Base-by-base conservation (phyloP, 805 yeast genomes). In the Pichia paraexigua region DNA sequence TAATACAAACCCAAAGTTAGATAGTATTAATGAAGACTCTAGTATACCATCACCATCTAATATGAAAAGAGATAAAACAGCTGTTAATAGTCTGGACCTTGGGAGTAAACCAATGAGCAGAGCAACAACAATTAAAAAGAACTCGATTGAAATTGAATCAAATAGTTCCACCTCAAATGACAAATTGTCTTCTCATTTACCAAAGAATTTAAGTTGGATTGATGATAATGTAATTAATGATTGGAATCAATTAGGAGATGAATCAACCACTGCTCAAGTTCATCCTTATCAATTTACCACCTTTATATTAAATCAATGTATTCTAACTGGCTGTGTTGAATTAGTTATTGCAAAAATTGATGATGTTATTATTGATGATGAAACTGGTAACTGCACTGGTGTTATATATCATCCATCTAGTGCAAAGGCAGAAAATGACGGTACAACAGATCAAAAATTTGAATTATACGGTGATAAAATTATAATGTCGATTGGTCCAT, bases 201-300 rank as follows among this genome's bases (percentile, higher is more conserved):
- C 97, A 6, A 60, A 65, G 2, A 85, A 82, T 54, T 73, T 90
- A 48, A 81, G 81, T 57, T 91, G 97, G 97, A 80, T 90, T 57
- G 75, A 79, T 47, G 74, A 77, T 37, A 74, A 77, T 5, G 63
- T 84, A 27, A 82, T 92, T 9, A 76, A 75, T 52, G 83, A 78
- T 51, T 89, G 95, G 83, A 81, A 91, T 2, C 76, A 80, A 10
- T 69, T 92, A 47, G 97, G 98, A 30, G 92, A 87, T 22, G 77
- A 79, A 30, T 91, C 85, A 54, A 82, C 95, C 15, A 92, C 97
- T 1, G 98, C 97, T 0, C 98, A 94, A 69, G 96, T 94, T 7
- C 97, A 92, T 64, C 98, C 99, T 2, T 89, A 85, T 70, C 85
- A 85, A 63, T 91, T 94, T 69, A 92, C 98, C n/a, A 85, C 85